Percentiles rank a stretch among this genome's conserved stretches.
Conservation (phyloP, 2,329 filamentous ascomycete genomes). For the Achaetomium macrosporum region DNA sequence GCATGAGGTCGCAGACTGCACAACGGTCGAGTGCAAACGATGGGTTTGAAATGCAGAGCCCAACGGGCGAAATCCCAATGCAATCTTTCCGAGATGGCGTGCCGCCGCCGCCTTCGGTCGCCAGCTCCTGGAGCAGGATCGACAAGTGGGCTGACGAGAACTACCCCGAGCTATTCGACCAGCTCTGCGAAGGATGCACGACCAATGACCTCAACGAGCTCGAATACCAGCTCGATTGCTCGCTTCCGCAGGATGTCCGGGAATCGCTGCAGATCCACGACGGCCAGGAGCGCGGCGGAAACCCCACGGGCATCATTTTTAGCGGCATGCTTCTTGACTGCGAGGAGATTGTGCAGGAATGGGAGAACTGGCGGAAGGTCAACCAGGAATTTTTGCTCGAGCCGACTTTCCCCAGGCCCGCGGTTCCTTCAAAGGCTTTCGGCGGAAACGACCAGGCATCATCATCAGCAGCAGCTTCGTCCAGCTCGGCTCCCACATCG, state of each 20-base stretch:
- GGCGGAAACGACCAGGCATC: constrained; percentile 60
- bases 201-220: constrained; percentile 94
- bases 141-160: constrained; percentile 91
- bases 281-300: constrained; percentile 91
- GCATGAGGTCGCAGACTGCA: constrained; percentile 73
- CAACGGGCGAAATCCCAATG: constrained; percentile 84
- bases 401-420: constrained; percentile 48
- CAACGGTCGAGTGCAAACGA: constrained; percentile 57
- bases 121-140: constrained; percentile 90
- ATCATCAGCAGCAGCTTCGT: constrained; percentile 54
- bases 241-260: constrained; percentile 84
- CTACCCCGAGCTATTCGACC: constrained; percentile 90
- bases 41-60: constrained; percentile 63
- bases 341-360: constrained; percentile 96
- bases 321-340: constrained; percentile 94
- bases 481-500: constrained; percentile 44
- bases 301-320: constrained; percentile 88
- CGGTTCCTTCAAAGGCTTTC: constrained; percentile 64
- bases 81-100: constrained; percentile 90
- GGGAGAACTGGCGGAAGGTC: constrained; percentile 92
- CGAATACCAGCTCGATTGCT: constrained; percentile 92
- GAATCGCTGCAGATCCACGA: constrained; percentile 89
- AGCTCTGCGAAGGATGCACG: constrained; percentile 87
- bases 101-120: constrained; percentile 80
- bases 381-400: constrained; percentile 79